Conservation (phyloP, 2,329 filamentous ascomycete genomes). For the Fusarium torreyae region DNA sequence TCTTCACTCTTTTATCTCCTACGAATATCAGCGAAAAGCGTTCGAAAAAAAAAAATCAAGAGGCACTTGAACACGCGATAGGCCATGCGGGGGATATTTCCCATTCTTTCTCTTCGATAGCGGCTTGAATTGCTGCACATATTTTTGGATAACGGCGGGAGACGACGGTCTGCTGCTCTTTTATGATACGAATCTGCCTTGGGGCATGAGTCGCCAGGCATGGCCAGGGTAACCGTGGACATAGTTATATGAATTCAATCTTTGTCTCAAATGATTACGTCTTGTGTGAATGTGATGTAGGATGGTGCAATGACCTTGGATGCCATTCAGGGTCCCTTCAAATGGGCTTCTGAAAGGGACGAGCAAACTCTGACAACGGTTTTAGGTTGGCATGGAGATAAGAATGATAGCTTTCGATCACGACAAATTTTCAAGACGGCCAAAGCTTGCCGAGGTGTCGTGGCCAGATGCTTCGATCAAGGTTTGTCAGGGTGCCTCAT, state of each 20-base stretch:
- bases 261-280: slow-evolving; percentile 27
- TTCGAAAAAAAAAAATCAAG: slow-evolving; percentile 21
- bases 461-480: background rate
- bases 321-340: background rate
- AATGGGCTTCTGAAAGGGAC: background rate
- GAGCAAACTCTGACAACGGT: background rate
- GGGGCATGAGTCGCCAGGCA: slow-evolving; percentile 28
- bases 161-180: slow-evolving; percentile 41
- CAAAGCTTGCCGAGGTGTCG: background rate
- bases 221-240: slow-evolving; percentile 36
- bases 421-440: no score
- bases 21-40: slow-evolving; percentile 23
- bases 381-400: background rate
- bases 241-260: slow-evolving; percentile 42
- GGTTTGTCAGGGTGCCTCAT: background rate
- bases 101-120: slow-evolving; percentile 29
- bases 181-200: slow-evolving; percentile 32
- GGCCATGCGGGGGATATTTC: slow-evolving; percentile 22
- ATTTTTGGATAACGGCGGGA: slow-evolving; percentile 43
- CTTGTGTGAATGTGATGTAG: background rate
- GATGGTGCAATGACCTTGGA: background rate
- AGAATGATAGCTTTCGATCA: no score
- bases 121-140: slow-evolving; percentile 23
- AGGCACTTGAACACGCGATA: slow-evolving; percentile 25
- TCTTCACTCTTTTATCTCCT: slow-evolving; percentile 25